Evolutionary conservation across 176 grass and related monocot genomes (phyloP).

Genomic region (Echinochloa phyllopogon): DNA sequence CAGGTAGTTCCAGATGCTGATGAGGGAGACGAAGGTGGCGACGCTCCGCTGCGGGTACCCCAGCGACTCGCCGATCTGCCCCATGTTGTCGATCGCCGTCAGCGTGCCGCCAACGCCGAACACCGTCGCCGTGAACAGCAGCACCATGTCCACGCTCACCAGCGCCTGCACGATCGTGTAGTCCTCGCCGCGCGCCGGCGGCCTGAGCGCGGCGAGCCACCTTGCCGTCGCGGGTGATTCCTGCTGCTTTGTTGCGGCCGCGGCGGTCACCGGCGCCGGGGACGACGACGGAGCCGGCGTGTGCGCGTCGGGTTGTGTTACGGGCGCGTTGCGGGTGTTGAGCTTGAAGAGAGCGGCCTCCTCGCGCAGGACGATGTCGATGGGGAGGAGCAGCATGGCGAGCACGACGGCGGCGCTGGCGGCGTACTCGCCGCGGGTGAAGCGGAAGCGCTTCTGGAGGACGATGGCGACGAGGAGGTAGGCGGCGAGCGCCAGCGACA

Average conservation of each 20-base stretch:
- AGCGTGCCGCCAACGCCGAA: conserved; percentile 60
- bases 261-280: no score
- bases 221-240: not conserved
- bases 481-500: conserved; percentile 40
- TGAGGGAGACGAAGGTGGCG: conserved; percentile 55
- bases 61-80: conserved; percentile 64
- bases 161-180: conserved; percentile 80
- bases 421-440: conserved; percentile 36
- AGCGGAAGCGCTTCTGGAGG: conserved; percentile 32
- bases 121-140: conserved; percentile 57
- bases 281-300: no score
- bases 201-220: not conserved
- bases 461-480: conserved; percentile 41
- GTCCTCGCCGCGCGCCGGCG: conserved; percentile 71
- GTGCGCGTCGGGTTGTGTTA: not conserved
- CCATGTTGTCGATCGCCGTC: conserved; percentile 76
- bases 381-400: not conserved
- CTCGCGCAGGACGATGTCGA: conserved; percentile 29
- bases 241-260: not conserved
- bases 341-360: not conserved
- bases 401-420: conserved; percentile 31
- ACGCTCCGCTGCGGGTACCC: conserved; percentile 55
- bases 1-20: conserved; percentile 67
- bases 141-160: conserved; percentile 77
- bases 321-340: not conserved